Evolutionary conservation across 495 filamentous ascomycete genomes (phyloP), one percentile per base, ranked within the genome.

Genomic region (Astrocystis sublimbata): DNA sequence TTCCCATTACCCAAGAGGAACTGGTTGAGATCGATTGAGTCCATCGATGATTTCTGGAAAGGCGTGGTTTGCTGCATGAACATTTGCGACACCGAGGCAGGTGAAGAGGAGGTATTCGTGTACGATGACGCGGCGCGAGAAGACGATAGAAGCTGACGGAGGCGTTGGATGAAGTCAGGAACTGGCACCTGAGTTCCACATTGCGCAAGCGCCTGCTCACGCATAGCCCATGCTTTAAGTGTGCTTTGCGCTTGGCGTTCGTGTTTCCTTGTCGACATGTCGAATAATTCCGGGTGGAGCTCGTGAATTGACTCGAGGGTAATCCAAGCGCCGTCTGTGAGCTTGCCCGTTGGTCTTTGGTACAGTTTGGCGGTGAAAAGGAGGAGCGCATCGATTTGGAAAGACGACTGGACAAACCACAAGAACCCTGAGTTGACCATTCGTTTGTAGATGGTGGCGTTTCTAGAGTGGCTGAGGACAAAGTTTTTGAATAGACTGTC

Each of bases 281-380:
- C 73, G 30, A 76, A 71, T 6, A 83, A 64, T 42, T 81, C 74
- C 1, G 72, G 70, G 31, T 78, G 74, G 59, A 72, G 67, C 0
- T 72, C 63, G 64, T 75, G 80, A 13, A 76, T 63, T 7, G 63
- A 58, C 10, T 68, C 63, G 24, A 81, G 68, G 53, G 74, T 70
- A n/a, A 53, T 45, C 82, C 82, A 84, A 10, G 78, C 79, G 21
- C 78, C 69, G 23, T 83, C 80, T 19, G 78, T 77, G 12, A 81
- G 70, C 2, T 57, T 61, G 33, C 80, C 82, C n/a, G 74, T 76
- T 0, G 73, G 78, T 15, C 79, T 75, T 41, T 72, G 65, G 30
- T 75, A 76, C 12, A 85, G 72, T 61, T 81, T 78, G 47, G 72
- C 78, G 3, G 77, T 68, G 43, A 83, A 63, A 65, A 79, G 82